Base-by-base conservation (phyloP, 2,329 filamentous ascomycete genomes). In the Microdochium trichocladiopsis region DNA sequence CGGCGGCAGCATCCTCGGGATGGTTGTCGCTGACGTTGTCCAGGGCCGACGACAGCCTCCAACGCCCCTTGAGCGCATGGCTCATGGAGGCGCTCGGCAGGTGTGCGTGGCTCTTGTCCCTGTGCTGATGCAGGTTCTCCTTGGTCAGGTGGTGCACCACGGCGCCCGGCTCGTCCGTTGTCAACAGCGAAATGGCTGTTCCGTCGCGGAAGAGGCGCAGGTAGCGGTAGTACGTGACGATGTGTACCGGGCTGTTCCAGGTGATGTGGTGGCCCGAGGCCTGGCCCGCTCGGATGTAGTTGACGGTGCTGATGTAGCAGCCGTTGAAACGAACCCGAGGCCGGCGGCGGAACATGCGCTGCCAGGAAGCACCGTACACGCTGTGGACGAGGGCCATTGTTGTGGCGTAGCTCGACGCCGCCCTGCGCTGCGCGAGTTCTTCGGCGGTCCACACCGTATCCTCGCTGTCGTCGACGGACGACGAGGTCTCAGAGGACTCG, bases 161-260 rank as follows among this genome's bases (percentile, higher is more conserved):
- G 18, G 95, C 89, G n/a, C 79, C 71, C 1, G 94, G 94, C 64
- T 96, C 90, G 4, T 80, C 72, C 0, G 89, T 95, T 1, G 88
- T 90, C 33, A 95, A 78, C 2, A 99, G 78, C 51, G 85, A 90
- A 54, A 97, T 84, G 57, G 80, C 83, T 1, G 87, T 87, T 25
- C 94, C 94, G 67, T 97, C 90, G 23, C 91, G 88, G 72, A 94
- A 94, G 73, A 99, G 94, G 51, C 94, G 88, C 3, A 99, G 80
- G 70, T 97, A 99, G 53, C 94, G 90, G 72, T 95, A 99, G 72
- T 97, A 99, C 1, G 94, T 99, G 49, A 99, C 91, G 53, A 97
- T 95, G 66, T 95, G 91, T 33, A 97, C 87, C 9, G 92, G 92
- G 23, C 81, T 86, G 61, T 75, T 74, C 90, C 92, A 96, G 1